Conservation (phyloP, 2,329 filamentous ascomycete genomes). For the Phaeosphaeriaceae sp. region DNA sequence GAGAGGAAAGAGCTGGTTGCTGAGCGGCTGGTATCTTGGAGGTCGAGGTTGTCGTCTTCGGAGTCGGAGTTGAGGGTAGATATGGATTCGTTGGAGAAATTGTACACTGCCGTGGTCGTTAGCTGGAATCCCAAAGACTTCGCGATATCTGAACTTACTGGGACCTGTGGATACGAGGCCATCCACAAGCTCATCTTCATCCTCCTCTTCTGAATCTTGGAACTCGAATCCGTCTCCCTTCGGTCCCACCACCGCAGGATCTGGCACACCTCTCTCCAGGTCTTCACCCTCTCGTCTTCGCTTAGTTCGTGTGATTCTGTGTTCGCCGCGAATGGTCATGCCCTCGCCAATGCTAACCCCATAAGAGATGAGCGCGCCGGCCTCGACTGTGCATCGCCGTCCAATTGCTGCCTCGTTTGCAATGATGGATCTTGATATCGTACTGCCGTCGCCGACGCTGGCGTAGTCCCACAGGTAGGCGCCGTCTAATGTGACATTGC, state of each 20-base stretch:
- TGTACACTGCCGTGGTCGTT: slow-evolving; percentile 54
- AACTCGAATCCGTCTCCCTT: slow-evolving; percentile 70
- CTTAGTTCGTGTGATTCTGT: slow-evolving; percentile 57
- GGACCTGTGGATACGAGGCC: slow-evolving; percentile 47
- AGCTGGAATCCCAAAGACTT: slow-evolving; percentile 5
- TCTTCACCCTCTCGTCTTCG: slow-evolving; percentile 54
- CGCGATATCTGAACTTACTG: slow-evolving; percentile 28
- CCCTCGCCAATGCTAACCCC: slow-evolving; percentile 75
- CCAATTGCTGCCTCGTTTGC: slow-evolving; percentile 77
- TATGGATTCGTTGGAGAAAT: slow-evolving; percentile 65
- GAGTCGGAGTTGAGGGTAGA: slow-evolving; percentile 68
- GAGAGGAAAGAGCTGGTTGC: slow-evolving; percentile 77
- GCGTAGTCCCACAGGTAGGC: slow-evolving; percentile 90
- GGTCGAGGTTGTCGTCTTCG: slow-evolving; percentile 51
- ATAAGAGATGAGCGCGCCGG: slow-evolving; percentile 81
- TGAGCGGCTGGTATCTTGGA: slow-evolving; percentile 61
- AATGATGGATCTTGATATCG: slow-evolving; percentile 76
- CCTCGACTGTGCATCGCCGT: slow-evolving; percentile 71
- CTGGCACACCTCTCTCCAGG: slow-evolving; percentile 47
- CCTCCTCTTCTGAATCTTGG: slow-evolving; percentile 65
- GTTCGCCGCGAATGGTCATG: slow-evolving; percentile 54
- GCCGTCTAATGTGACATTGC: slow-evolving; percentile 78
- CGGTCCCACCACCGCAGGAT: slow-evolving; percentile 64
- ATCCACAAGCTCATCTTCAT: slow-evolving; percentile 64
- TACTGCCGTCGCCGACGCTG: slow-evolving; percentile 76